These are phyloP conservation scores for Cylindrotheca fusiformis DNA, from an alignment of 108 stramenopile species.

Conservation along the genomic window DNA sequence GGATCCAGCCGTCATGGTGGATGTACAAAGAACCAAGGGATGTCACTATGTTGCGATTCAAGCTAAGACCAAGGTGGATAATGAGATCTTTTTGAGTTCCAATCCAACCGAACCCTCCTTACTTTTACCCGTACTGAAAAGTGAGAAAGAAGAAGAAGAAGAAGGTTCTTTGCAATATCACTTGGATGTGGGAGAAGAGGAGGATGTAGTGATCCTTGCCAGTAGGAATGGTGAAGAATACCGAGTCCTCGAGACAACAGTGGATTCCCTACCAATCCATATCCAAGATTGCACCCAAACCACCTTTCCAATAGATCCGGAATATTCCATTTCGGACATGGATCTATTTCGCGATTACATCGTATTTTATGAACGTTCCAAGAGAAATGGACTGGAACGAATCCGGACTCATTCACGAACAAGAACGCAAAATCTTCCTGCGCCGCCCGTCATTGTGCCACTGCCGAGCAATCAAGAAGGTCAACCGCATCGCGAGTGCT, in stretches of 20 bases:
- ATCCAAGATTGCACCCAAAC: background rate
- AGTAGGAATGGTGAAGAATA: slow-evolving; percentile 17
- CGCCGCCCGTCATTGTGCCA: background rate
- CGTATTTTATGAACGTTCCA: slow-evolving; percentile 33
- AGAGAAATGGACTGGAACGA: slow-evolving; percentile 21
- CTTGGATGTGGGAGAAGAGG: slow-evolving; percentile 35
- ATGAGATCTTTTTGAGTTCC: slow-evolving; percentile 31
- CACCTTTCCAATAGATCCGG: background rate
- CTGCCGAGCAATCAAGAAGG: background rate
- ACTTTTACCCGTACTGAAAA: too few species aligned
- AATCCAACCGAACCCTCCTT: slow-evolving; percentile 4
- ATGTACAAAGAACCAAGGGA: slow-evolving; percentile 50
- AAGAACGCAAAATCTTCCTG: background rate
- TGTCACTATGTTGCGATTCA: slow-evolving; percentile 40
- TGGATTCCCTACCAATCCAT: slow-evolving; percentile 16
- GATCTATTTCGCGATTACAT: slow-evolving; percentile 40
- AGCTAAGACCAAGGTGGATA: slow-evolving; percentile 36
- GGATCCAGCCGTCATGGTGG: slow-evolving; percentile 38
- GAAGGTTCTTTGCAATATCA: too few species aligned
- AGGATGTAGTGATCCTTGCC: slow-evolving; percentile 32
- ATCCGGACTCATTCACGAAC: slow-evolving; percentile 19
- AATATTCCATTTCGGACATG: slow-evolving; percentile 35
- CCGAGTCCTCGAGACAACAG: slow-evolving; percentile 10
- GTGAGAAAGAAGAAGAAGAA: too few species aligned
- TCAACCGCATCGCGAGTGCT: slow-evolving; percentile 1